Evolutionary conservation across 345 rosid genomes (phyloP).

Genomic region (Firmiana major): DNA sequence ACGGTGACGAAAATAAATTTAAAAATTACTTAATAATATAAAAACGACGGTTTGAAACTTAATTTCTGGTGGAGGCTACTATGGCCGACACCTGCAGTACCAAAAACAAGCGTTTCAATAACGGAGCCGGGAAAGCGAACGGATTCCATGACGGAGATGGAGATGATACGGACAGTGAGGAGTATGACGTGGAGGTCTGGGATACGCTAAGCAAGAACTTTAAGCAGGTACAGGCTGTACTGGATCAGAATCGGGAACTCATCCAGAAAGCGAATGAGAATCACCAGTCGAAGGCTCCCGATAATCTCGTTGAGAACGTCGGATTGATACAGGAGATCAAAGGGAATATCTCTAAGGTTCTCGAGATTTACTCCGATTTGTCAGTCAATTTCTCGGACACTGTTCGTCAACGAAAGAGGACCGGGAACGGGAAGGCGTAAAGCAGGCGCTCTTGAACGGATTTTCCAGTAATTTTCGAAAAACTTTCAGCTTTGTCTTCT

Average conservation of each 20-base stretch:
- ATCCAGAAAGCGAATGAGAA: conserved; percentile 71
- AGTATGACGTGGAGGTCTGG: conserved; percentile 47
- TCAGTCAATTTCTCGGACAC: conserved; percentile 36
- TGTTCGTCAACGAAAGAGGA: conserved; percentile 21
- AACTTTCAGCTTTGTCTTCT: background rate
- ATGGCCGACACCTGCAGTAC: conserved; percentile 7
- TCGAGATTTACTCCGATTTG: conserved; percentile 53
- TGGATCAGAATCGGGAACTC: conserved; percentile 60
- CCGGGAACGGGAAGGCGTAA: conserved; percentile 18
- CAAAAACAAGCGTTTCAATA: background rate
- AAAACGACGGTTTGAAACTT: background rate
- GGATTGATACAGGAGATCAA: conserved; percentile 61
- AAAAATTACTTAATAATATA: background rate
- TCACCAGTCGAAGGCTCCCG: conserved; percentile 50
- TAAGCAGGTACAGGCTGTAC: conserved; percentile 47
- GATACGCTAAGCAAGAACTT: conserved; percentile 36
- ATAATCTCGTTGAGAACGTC: conserved; percentile 60
- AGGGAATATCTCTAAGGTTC: conserved; percentile 55
- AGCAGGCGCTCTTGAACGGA: conserved; percentile 17
- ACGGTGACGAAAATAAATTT: background rate
- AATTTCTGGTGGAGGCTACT: conserved; percentile 7
- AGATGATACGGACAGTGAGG: conserved; percentile 18
- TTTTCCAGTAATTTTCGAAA: conserved; percentile 6
- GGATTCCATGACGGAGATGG: conserved; percentile 3
- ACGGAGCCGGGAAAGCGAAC: conserved; percentile 1